Evolutionary conservation across 2,329 filamentous ascomycete species (phyloP).

Genomic region (Myotisia sp.): DNA sequence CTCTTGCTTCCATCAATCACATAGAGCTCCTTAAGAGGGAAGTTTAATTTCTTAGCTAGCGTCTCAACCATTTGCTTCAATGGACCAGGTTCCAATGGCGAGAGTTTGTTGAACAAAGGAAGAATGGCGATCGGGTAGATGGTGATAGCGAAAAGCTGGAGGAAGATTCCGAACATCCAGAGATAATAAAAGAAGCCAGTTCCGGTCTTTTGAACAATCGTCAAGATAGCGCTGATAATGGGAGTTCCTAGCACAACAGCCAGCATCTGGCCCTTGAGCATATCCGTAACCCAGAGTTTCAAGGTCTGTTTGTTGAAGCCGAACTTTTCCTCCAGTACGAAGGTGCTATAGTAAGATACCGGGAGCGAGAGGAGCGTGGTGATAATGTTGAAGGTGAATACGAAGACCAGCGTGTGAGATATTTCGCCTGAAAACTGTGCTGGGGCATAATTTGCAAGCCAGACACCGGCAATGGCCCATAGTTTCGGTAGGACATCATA

Average conservation of each 20-base stretch:
- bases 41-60: conserved; percentile 69
- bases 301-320: conserved; percentile 98
- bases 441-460: conserved; percentile 62
- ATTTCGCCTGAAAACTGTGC: conserved; percentile 73
- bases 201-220: conserved; percentile 88
- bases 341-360: conserved; percentile 78
- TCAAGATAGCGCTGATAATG: conserved; percentile 78
- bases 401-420: conserved; percentile 80
- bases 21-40: conserved; percentile 82
- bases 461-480: conserved; percentile 66
- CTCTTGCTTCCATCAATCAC: conserved; percentile 89
- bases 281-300: conserved; percentile 73
- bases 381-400: conserved; percentile 72
- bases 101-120: conserved; percentile 95
- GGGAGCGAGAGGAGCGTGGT: conserved; percentile 69
- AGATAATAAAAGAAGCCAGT: conserved; percentile 96
- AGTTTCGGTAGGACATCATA: conserved; percentile 82
- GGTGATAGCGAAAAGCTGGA: conserved; percentile 90
- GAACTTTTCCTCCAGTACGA: conserved; percentile 90
- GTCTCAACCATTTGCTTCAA: conserved; percentile 80
- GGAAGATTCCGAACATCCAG: conserved; percentile 77
- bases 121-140: conserved; percentile 91
- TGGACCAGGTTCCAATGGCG: conserved; percentile 70
- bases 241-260: conserved; percentile 68
- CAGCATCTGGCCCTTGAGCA: conserved; percentile 80